Evolutionary conservation across 1,284 basidiomycete genomes (phyloP), one percentile per base, ranked within the genome.

Genomic region (Lignosus rhinocerotis): DNA sequence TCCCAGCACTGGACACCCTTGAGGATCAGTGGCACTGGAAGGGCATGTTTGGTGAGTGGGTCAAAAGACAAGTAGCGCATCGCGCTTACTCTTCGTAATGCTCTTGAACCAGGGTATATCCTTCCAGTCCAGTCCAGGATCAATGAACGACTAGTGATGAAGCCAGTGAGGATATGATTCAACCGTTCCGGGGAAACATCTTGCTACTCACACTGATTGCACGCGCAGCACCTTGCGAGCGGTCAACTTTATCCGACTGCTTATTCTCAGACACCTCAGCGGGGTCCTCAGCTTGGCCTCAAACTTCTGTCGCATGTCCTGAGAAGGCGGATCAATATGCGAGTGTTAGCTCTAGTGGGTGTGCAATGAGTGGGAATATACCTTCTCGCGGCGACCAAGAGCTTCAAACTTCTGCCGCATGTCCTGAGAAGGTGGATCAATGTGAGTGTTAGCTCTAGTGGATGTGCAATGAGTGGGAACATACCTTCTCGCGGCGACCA

Each of bases 1-100:
- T 96, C 94, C 92, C 93, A 96, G 66, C 87, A 87, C 72, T 96
- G 94, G 2, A 97, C 92, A 56, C 95, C 94, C 73, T 98, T 98
- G 53, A 98, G 78, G 59, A 97, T 86, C 58, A 98, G 78, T 14
- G 95, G 94, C 92, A 97, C 88, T 90, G 14, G 12, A 46, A 7
- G 25, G 1, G 4, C 19, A 12, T 66, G 3, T n/a, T n/a, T 11
- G 7, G 19, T 17, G 34, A 2, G 34, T 57, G 39, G 59, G 51
- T 42, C 36, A 46, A 30, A 31, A 12, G 9, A 14, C 7, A 46
- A 19, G 38, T 34, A 39, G 6, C 19, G 33, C 12, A 16, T n/a
- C 16, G 11, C 10, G 69, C 78, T 60, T 65, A 90, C 90, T 94
- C 66, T 87, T 89, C 0, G 96, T 96, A 62, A 96, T 94, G 64